These are phyloP conservation scores for Saccharomyces jurei DNA, from an alignment of 805 yeast species.

Conservation along the genomic window DNA sequence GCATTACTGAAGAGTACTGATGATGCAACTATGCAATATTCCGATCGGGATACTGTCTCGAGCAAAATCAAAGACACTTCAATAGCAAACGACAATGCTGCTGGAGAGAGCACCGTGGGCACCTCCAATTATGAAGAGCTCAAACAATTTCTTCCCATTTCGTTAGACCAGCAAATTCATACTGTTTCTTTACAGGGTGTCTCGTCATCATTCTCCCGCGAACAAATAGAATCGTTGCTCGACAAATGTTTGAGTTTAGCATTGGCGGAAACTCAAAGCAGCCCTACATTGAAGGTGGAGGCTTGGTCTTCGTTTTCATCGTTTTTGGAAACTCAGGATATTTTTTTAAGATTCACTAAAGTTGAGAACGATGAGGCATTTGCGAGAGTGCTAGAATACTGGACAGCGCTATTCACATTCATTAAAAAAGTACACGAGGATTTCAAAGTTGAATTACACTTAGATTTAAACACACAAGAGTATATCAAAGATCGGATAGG, in stretches of 20 bases:
- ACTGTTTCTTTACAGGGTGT: constrained; percentile 17
- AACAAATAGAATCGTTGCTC: constrained; percentile 10
- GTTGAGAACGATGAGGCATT: background rate
- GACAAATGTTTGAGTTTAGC: background rate
- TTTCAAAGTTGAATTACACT: constrained; percentile 8
- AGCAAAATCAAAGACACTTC: background rate
- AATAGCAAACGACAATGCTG: background rate
- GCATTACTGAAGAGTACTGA: background rate
- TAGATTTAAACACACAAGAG: constrained; percentile 15
- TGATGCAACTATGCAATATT: background rate
- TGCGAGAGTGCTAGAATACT: background rate
- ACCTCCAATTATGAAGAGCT: constrained; percentile 10
- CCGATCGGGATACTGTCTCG: background rate
- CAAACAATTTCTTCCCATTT: constrained; percentile 22
- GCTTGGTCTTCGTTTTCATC: constrained; percentile 13
- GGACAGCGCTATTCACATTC: background rate
- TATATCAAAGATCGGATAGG: constrained; percentile 9
- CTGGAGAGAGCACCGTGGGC: background rate
- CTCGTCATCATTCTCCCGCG: constrained; percentile 8
- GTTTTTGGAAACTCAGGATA: constrained; percentile 10
- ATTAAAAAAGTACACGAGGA: background rate
- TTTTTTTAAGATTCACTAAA: constrained; percentile 13
- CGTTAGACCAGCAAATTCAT: constrained; percentile 20
- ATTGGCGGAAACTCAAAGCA: background rate
- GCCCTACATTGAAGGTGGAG: background rate